A percentile compares a stretch with the other conserved stretches of the same genome.
These are phyloP conservation scores for Colletotrichum tabaci DNA, from an alignment of 2,329 filamentous ascomycete species.

Conservation along the genomic window DNA sequence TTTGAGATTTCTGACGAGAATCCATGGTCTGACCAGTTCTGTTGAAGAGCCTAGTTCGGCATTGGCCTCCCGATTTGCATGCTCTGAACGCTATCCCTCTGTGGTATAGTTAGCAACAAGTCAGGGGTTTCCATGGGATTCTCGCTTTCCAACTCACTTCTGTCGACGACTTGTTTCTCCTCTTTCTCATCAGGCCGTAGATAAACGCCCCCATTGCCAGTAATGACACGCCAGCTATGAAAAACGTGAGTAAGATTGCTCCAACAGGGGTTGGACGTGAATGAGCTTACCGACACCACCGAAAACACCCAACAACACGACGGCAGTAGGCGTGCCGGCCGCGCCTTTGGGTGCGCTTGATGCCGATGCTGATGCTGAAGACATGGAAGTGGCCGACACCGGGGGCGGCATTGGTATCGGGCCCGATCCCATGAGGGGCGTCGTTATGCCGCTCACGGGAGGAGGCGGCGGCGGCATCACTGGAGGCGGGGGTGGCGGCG, in stretches of 20 bases:
- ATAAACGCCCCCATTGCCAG: conserved; percentile 37
- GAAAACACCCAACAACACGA: conserved; percentile 34
- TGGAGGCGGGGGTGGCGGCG: background rate
- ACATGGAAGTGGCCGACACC: background rate
- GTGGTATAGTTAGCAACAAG: background rate
- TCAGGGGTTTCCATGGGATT: background rate
- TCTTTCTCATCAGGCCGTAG: conserved; percentile 32
- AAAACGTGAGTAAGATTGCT: background rate
- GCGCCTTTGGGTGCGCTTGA: conserved; percentile 17
- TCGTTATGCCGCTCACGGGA: conserved; percentile 10
- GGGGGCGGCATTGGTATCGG: conserved; percentile 16
- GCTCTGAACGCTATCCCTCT: conserved; percentile 27
- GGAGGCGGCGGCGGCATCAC: background rate
- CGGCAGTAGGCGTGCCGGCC: conserved; percentile 32
- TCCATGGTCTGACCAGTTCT: background rate
- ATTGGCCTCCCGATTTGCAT: conserved; percentile 39
- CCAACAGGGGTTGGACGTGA: fast-evolving
- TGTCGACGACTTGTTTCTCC: conserved; percentile 9
- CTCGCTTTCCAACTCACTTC: conserved; percentile 7
- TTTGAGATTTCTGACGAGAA: background rate
- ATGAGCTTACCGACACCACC: conserved; percentile 35
- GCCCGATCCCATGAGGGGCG: conserved; percentile 5
- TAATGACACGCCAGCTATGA: conserved; percentile 31
- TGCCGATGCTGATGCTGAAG: conserved; percentile 24
- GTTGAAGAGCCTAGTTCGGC: conserved; percentile 21